phyloP scores from a whole-genome alignment of 352 stramenopile species.

The Globisporangium spiculum region DNA sequence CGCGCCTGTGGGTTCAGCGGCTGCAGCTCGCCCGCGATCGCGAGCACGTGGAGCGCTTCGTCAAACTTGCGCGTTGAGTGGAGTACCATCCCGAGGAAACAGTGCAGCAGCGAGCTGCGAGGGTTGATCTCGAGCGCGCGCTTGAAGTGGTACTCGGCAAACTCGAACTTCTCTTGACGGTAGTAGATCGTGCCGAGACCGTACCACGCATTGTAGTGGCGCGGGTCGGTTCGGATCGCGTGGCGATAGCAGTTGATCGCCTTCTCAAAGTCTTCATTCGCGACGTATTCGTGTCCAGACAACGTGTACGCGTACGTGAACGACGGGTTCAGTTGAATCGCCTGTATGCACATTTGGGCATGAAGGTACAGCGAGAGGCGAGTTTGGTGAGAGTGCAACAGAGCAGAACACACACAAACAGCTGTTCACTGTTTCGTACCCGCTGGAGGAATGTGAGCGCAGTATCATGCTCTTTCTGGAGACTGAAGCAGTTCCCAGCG shows the following conservation, averaged over 20 bases:
- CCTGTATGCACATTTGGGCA: constrained; percentile 24
- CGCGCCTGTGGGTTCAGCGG: constrained; percentile 91
- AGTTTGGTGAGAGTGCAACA: background rate
- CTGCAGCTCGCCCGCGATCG: constrained; percentile 87
- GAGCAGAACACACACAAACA: background rate
- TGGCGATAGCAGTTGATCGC: constrained; percentile 94
- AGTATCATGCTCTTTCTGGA: constrained; percentile 97
- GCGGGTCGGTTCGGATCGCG: constrained; percentile 90
- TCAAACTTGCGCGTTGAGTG: constrained; percentile 89
- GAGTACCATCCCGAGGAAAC: constrained; percentile 95
- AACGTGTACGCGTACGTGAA: constrained; percentile 98
- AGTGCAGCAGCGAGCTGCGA: constrained; percentile 92
- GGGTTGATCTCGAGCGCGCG: constrained; percentile 93
- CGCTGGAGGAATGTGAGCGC: constrained; percentile 96
- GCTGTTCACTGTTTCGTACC: constrained; percentile 24
- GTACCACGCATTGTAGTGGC: constrained; percentile 94
- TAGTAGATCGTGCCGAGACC: constrained; percentile 95
- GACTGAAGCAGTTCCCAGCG: constrained; percentile 97
- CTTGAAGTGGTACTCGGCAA: constrained; percentile 97
- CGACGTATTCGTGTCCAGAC: constrained; percentile 96
- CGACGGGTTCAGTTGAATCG: constrained; percentile 92
- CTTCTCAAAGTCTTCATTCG: constrained; percentile 98
- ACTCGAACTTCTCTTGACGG: constrained; percentile 96
- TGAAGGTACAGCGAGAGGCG: background rate
- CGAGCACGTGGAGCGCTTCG: constrained; percentile 90